Conservation (phyloP, 495 filamentous ascomycete genomes). For the Neohortaea acidophila region DNA sequence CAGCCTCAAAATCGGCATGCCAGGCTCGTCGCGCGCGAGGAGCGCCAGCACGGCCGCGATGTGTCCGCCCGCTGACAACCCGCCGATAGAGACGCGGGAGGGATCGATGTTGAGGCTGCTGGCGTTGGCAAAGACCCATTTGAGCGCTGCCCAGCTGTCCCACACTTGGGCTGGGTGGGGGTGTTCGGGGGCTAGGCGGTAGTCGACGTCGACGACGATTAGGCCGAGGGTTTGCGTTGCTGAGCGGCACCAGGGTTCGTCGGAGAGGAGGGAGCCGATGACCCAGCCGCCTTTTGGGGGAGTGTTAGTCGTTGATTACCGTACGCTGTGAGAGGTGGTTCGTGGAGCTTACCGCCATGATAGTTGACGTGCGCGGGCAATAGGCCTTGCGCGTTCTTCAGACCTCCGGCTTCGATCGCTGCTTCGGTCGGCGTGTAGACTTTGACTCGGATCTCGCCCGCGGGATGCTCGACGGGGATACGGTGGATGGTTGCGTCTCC, state of each 20-base stretch:
- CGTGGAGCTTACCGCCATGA: background rate
- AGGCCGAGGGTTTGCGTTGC: background rate
- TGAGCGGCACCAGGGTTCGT: background rate
- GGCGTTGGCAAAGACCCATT: constrained; percentile 1
- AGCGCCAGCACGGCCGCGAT: background rate
- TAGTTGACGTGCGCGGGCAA: background rate
- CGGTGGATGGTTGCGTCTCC: background rate
- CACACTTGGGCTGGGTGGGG: background rate
- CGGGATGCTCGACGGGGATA: background rate
- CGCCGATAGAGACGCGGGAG: background rate
- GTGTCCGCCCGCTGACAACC: background rate
- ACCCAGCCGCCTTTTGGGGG: constrained; percentile 2
- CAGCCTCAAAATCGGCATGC: background rate
- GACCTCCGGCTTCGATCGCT: background rate
- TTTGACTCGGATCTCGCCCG: background rate
- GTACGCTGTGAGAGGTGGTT: background rate
- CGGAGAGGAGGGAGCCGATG: background rate
- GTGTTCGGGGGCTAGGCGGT: background rate
- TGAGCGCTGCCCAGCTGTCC: background rate
- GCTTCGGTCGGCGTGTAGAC: background rate
- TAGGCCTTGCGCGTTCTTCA: background rate
- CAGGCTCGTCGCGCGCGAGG: background rate
- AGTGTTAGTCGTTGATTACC: too few relatives aligned
- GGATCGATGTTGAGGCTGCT: background rate
- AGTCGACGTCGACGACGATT: background rate